Conservation (phyloP, 2,329 filamentous ascomycete species). For the Pseudogymnoascus sp. region DNA sequence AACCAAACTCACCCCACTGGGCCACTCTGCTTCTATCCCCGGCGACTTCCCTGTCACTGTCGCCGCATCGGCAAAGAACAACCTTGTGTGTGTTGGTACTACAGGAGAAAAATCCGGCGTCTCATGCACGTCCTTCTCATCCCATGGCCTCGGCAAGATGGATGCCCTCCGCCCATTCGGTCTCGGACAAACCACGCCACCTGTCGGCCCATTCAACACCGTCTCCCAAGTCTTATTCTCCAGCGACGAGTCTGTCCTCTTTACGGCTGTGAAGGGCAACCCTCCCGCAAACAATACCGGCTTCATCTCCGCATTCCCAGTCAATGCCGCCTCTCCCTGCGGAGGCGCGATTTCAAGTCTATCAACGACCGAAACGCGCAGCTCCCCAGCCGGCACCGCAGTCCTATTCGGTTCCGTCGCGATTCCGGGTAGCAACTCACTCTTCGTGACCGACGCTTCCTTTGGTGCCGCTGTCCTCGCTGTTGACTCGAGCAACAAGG, state of each 20-base stretch:
- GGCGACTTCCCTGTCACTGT: constrained; percentile 45
- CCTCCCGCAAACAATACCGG: constrained; percentile 46
- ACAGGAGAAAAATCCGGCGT: constrained; percentile 39
- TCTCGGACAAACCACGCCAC: constrained; percentile 49
- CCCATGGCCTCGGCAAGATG: not conserved
- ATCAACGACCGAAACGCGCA: constrained; percentile 28
- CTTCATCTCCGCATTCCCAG: constrained; percentile 45
- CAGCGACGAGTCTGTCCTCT: constrained; percentile 42
- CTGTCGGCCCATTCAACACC: constrained; percentile 48
- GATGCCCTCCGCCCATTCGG: constrained; percentile 37
- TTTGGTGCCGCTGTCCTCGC: constrained; percentile 47
- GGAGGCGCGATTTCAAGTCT: constrained; percentile 5
- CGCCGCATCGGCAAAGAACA: not conserved
- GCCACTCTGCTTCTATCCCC: constrained; percentile 36
- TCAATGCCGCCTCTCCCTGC: constrained; percentile 24
- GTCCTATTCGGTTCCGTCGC: constrained; percentile 47
- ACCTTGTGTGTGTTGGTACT: constrained; percentile 38
- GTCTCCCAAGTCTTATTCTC: constrained; percentile 56
- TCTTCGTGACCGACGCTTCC: constrained; percentile 49
- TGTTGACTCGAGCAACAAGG: constrained; percentile 20
- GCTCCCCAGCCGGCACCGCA: constrained; percentile 46
- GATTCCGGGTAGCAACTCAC: constrained; percentile 36
- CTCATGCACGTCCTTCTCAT: constrained; percentile 31
- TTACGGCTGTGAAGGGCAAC: constrained; percentile 54
- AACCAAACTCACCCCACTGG: constrained; percentile 37